Conservation (phyloP, 1,284 basidiomycete species). For the Sphaerobolus stellatus region DNA sequence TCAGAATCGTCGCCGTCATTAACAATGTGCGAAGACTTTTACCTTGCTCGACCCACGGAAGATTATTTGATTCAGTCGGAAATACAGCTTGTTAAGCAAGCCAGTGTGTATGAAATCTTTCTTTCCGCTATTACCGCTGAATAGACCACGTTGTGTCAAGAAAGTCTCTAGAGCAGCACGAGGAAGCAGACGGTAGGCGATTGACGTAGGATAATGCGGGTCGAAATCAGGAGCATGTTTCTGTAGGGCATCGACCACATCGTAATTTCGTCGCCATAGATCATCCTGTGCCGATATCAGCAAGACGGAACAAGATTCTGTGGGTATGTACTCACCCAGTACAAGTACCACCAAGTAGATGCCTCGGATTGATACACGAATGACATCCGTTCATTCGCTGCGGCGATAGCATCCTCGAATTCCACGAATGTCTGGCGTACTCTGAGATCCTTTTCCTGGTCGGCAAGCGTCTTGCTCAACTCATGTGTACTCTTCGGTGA, state of each 20-base stretch:
- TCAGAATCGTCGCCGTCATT: neutral
- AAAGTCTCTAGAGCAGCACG: slow-evolving; percentile 65
- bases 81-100: slow-evolving; percentile 73
- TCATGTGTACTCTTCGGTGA: slow-evolving; percentile 46
- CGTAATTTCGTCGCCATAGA: slow-evolving; percentile 66
- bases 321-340: slow-evolving; percentile 57
- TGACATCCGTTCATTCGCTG: slow-evolving; percentile 58
- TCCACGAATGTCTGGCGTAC: slow-evolving; percentile 55
- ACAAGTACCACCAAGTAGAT: slow-evolving; percentile 80
- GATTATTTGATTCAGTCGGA: slow-evolving; percentile 72
- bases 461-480: slow-evolving; percentile 46
- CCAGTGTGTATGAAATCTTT: slow-evolving; percentile 65
- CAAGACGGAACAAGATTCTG: slow-evolving; percentile 7
- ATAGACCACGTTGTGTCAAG: slow-evolving; percentile 60
- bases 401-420: slow-evolving; percentile 49
- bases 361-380: slow-evolving; percentile 53
- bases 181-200: slow-evolving; percentile 75
- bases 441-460: slow-evolving; percentile 52
- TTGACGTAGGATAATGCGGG: slow-evolving; percentile 70
- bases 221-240: slow-evolving; percentile 62
- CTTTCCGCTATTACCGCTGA: slow-evolving; percentile 46
- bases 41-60: slow-evolving; percentile 49
- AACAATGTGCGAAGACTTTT: slow-evolving; percentile 9
- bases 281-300: slow-evolving; percentile 52
- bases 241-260: slow-evolving; percentile 48